phyloP scores from a whole-genome alignment of 495 filamentous ascomycete species.

The Trichoderma parareesei region DNA sequence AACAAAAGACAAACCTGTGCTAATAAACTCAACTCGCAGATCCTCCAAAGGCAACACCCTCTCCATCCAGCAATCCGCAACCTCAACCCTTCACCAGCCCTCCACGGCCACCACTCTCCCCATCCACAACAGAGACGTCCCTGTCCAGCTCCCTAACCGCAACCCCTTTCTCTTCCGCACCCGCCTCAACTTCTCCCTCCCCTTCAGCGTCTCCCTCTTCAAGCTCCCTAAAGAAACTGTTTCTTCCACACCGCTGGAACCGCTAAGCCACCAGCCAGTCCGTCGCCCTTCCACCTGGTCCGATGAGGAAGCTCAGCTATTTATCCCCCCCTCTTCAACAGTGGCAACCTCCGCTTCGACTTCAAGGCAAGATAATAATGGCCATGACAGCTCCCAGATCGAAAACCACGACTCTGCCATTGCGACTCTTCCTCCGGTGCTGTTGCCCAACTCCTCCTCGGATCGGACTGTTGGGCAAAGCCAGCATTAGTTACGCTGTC shows the following conservation, averaged over 20 bases:
- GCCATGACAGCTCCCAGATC: background rate
- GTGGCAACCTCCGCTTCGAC: background rate
- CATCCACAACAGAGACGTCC: background rate
- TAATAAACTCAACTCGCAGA: background rate
- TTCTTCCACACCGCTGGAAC: background rate
- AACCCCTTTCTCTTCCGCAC: constrained; percentile 11
- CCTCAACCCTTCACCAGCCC: background rate
- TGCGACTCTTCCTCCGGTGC: background rate
- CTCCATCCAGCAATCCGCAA: background rate
- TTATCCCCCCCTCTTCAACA: background rate
- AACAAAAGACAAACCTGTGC: background rate
- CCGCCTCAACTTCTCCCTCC: constrained; percentile 2
- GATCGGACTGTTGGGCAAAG: background rate
- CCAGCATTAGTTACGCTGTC: background rate
- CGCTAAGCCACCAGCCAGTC: background rate
- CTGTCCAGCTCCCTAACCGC: background rate
- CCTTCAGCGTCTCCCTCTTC: background rate
- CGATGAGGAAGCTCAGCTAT: background rate
- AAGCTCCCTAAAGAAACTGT: background rate
- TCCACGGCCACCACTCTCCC: background rate
- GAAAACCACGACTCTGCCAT: background rate
- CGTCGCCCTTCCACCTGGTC: background rate
- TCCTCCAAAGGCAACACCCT: background rate
- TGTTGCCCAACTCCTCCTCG: background rate
- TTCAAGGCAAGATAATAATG: background rate